Conservation (phyloP, 139 green algal species). For the Chlorella sorokiniana region DNA sequence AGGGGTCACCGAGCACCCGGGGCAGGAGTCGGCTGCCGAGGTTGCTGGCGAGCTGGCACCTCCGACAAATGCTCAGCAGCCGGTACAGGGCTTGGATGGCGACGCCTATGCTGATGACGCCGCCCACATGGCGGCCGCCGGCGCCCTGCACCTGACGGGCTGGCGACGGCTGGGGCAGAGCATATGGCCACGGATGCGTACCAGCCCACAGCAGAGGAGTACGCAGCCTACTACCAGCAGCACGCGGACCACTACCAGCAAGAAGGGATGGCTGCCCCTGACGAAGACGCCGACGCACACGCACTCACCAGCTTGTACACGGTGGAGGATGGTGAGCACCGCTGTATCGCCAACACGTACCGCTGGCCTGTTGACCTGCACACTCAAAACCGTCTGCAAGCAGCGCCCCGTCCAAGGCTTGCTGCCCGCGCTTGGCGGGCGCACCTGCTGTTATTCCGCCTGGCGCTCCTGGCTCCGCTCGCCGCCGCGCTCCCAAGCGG, state of each 20-base stretch:
- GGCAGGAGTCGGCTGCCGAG: too few species aligned
- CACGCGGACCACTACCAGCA: background rate
- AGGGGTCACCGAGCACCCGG: too few species aligned
- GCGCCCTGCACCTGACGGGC: background rate
- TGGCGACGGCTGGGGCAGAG: background rate
- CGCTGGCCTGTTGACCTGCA: background rate
- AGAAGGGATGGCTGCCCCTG: background rate
- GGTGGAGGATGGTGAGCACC: background rate
- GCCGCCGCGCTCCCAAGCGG: too few species aligned
- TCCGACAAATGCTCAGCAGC: too few species aligned
- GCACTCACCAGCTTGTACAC: background rate
- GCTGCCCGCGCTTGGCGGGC: too few species aligned
- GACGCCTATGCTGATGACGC: too few species aligned
- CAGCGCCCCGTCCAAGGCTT: too few species aligned
- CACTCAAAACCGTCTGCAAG: too few species aligned
- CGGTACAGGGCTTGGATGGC: too few species aligned
- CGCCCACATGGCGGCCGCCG: background rate
- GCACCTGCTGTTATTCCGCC: too few species aligned
- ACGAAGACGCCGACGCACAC: constrained; percentile 14
- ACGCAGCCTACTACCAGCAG: background rate
- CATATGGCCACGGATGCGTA: background rate
- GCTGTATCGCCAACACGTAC: background rate
- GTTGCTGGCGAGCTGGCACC: too few species aligned
- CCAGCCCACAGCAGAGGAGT: background rate
- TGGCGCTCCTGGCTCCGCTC: too few species aligned